Evolutionary conservation across 2,329 filamentous ascomycete genomes (phyloP).

Genomic region (Neofusicoccum sp.): DNA sequence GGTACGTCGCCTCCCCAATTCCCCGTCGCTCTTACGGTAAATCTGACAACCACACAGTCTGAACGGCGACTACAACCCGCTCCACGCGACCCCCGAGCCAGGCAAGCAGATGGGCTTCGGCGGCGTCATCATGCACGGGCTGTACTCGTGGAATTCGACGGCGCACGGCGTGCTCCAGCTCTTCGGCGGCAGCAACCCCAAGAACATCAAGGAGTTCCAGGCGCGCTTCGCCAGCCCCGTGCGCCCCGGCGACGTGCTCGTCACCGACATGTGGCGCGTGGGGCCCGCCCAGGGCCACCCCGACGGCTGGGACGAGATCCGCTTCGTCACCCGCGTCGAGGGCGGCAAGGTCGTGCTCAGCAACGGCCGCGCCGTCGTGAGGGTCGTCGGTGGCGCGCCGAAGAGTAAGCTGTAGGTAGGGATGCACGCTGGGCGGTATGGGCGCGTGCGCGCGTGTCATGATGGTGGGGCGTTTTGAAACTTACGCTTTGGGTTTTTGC

Average conservation of each 20-base stretch:
- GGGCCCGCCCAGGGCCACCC: slow-evolving; percentile 63
- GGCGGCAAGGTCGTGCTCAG: slow-evolving; percentile 83
- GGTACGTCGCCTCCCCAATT: not conserved
- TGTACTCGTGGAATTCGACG: slow-evolving; percentile 84
- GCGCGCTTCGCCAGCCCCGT: slow-evolving; percentile 86
- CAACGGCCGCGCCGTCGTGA: slow-evolving; percentile 82
- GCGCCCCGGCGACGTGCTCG: slow-evolving; percentile 77
- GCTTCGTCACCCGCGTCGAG: slow-evolving; percentile 77
- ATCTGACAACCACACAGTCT: slow-evolving; percentile 54
- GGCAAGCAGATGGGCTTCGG: slow-evolving; percentile 90
- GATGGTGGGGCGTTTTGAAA: not conserved
- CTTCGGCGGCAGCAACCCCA: slow-evolving; percentile 75
- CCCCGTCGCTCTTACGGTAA: not conserved
- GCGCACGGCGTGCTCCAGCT: slow-evolving; percentile 72
- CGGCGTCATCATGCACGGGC: slow-evolving; percentile 84
- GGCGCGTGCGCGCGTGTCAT: no score
- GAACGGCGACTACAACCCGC: slow-evolving; percentile 93
- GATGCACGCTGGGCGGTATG: not conserved
- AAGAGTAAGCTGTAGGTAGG: slow-evolving; percentile 41
- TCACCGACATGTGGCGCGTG: slow-evolving; percentile 79
- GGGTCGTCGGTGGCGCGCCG: slow-evolving; percentile 53
- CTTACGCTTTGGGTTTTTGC: no score
- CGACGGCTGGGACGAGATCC: slow-evolving; percentile 74
- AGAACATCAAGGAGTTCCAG: slow-evolving; percentile 85
- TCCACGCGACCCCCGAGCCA: slow-evolving; percentile 84